phyloP scores from a whole-genome alignment of 495 filamentous ascomycete genomes.

The Penicillium subrubescens region DNA sequence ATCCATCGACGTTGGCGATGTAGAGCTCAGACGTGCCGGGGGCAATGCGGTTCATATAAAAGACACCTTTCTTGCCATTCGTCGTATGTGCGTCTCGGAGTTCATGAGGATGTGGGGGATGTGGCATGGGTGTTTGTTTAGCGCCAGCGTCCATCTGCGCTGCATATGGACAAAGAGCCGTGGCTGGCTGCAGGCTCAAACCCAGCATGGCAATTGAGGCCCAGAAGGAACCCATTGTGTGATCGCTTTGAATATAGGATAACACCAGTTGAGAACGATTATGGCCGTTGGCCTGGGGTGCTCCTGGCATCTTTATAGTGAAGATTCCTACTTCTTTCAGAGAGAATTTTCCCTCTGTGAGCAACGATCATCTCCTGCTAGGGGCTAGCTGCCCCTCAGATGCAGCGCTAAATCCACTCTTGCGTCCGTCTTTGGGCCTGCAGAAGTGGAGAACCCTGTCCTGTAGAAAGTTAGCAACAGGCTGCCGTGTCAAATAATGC shows the following conservation, averaged over 20 bases:
- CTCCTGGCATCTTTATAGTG: not conserved
- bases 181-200: not conserved
- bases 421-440: not conserved
- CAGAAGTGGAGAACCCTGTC: not conserved
- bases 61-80: conserved; percentile 26
- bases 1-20: conserved; percentile 36
- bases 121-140: not conserved
- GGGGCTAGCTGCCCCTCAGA: not conserved
- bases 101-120: not conserved
- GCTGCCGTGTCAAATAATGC: not conserved
- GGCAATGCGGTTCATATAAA: conserved; percentile 40
- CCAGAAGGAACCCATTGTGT: not conserved
- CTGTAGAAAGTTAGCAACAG: not conserved
- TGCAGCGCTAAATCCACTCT: not conserved
- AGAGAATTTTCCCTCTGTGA: not conserved
- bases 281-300: not conserved
- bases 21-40: conserved; percentile 35
- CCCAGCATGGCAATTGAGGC: not conserved
- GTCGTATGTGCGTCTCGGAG: not conserved
- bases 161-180: not conserved
- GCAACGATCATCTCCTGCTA: not conserved
- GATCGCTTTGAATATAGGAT: not conserved
- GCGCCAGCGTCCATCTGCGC: not conserved
- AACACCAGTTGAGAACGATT: not conserved
- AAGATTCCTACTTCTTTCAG: not conserved